Base-by-base conservation (phyloP, 768 basidiomycete genomes). In the Mycena vitilis region DNA sequence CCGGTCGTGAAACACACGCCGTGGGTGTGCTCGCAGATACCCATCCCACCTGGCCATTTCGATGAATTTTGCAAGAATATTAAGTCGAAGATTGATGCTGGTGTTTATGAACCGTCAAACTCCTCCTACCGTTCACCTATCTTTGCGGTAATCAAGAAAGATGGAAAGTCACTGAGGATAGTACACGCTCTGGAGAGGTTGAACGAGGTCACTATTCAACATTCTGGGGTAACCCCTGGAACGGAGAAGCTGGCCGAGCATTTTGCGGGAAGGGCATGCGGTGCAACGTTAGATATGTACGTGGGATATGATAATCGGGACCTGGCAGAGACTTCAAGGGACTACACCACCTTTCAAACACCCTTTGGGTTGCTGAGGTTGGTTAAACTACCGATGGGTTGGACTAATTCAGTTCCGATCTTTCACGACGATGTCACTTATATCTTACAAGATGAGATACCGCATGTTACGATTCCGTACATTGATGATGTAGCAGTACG, bases 381-480 rank as follows among this genome's bases (percentile, higher is more conserved):
- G 38, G 38, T 40, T 40, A 40, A 40, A 40, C 13, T 40, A 13
- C 38, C 38, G 8, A 40, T 40, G 38, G 38, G 38, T 40, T 40
- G 38, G 38, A 40, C 38, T 13, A 40, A 40, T 13, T 40, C 38
- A 40, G 38, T 40, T 13, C 38, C 38, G 7, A 40, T 40, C 7
- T 40, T 40, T 13, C 38, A 40, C 13, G 38, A 40, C 13, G 38
- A 81, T 53, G 71, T 78, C 18, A 60, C 63, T 0, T 73, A 75
- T 13, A 72, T 77, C 5, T 54, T 81, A 0, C 71, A 78, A 38
- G 60, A 74, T 0, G 73, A 79, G n/a, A 79, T 81, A 3, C 76
- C 76, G 53, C 0, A 74, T 70, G 0, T 82, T 74, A 48, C 47
- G 18, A 48, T 48, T 20, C 47, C 47, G 16, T 48, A 48, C 54